These are phyloP conservation scores for Acacia acuminata DNA, from an alignment of 306 rosid genomes.

Conservation along the genomic window DNA sequence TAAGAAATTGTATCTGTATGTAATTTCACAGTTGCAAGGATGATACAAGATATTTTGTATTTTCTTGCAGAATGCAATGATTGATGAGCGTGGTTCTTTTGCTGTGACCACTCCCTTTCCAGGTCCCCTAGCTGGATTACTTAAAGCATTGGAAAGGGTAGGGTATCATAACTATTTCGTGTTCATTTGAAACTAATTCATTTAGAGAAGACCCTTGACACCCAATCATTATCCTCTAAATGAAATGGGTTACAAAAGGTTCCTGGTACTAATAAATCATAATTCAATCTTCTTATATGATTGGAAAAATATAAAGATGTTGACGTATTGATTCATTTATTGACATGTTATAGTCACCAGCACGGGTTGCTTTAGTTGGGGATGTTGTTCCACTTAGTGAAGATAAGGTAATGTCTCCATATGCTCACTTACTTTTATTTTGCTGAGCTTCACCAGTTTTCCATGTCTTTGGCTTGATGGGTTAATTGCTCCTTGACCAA, in stretches of 20 bases:
- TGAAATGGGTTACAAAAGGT: background rate
- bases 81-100: constrained; percentile 93
- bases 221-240: background rate
- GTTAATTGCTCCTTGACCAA: background rate
- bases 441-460: background rate
- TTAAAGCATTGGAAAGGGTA: constrained; percentile 69
- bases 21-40: background rate
- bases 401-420: constrained; percentile 60
- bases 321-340: constrained; percentile 33
- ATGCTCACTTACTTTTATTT: constrained; percentile 27
- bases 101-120: constrained; percentile 83
- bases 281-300: constrained; percentile 14
- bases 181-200: constrained; percentile 26
- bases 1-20: constrained; percentile 12
- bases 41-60: constrained; percentile 17
- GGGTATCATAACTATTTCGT: constrained; percentile 6
- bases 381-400: constrained; percentile 68
- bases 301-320: constrained; percentile 19
- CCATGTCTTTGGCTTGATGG: background rate
- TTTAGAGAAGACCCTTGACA: background rate
- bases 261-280: constrained; percentile 27
- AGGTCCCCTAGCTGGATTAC: constrained; percentile 60
- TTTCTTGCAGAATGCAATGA: constrained; percentile 67
- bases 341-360: constrained; percentile 65
- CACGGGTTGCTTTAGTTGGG: constrained; percentile 87